Base-by-base conservation (phyloP, 306 rosid genomes). In the Begonia loranthoides region DNA sequence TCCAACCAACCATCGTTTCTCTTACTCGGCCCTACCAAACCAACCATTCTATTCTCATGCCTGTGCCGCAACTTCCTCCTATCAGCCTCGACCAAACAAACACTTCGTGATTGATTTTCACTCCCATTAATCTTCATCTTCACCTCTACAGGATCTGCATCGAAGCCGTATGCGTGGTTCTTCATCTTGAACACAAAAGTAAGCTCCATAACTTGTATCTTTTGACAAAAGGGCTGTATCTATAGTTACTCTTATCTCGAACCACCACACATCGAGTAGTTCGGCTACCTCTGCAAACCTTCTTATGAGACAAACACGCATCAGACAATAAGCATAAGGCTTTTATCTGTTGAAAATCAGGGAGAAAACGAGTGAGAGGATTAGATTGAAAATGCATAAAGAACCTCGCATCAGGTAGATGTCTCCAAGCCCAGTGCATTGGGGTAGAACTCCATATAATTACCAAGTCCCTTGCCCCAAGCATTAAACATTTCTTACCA, bases 131-230 rank as follows among this genome's bases (percentile, higher is more conserved):
- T 50, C 21, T 55, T 49, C 48, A 59, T 49, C 24, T 9, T 59
- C 49, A 53, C 56, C 51, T 38, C 64, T 1, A 44, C 40, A 8
- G 50, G 49, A 50, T 59, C 56, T 9, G 12, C 15, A n/a, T 38
- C 50, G 8, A 55, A 55, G 11, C 15, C 46, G 45, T 50, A 59
- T n/a, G 13, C 6, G 10, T 49, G 38, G 38, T 50, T 38, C 21
- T 24, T 50, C 56, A 41, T 40, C 56, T 12, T 59, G 56, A 50
- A 59, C 17, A 59, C 64, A 9, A 59, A n/a, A 41, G 15, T 50
- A 59, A 59, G 56, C 56, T 40, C 41, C 64, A 59, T 59, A 59
- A 9, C 56, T 59, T 50, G 64, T 59, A 9, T 48, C 49, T 34
- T 48, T 48, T 38, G 56, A 59, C 40, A 59, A 40, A 55, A 59